Evolutionary conservation across 164 flowering plant species (phyloP), one percentile per base, ranked within the genome.

Genomic region (Chimonanthus praecox): DNA sequence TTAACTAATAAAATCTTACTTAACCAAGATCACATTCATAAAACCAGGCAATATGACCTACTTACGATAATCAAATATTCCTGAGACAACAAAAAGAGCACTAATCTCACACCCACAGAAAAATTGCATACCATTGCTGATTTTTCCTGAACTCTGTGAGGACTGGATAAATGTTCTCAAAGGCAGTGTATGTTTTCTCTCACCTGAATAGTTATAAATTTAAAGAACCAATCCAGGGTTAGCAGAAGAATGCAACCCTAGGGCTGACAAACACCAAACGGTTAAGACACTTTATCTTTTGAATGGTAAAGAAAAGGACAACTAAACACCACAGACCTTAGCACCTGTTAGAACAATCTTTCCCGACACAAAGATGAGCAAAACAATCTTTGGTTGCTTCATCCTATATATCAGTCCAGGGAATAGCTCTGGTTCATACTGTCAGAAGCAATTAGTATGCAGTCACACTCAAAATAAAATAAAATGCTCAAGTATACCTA

Each of bases 281-380:
- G 60, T 33, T 1, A 9, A 54, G 10, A 54, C 16, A 54, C 11
- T n/a, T 33, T 33, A 33, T 33, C 33, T 33, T 33, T 33, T 33
- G 33, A 33, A 54, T 54, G 5, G 10, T 54, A 54, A 10, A n/a
- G 60, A 11, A 11, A 5, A 15, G 16, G 16, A n/a, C 60, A 54
- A 54, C 11, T 54, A 54, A 54, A 8, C 16, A n/a, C 4, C 60
- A 84, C 64, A 85, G 91, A 88, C 97, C 95, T 94, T 94, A 1
- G 97, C 97, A 44, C 99, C 99, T 2, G 97, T 92, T 13, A 94
- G 85, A 71, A 94, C 97, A 69, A 94, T 90, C 78, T 94, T 94
- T 33, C 99, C 99, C 0, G 97, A 94, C 7, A 90, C 94, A 72
- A 94, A 94, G 73, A 94, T 92, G 45, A 94, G 94, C 64, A 94